A percentile compares a stretch with the other conserved stretches of the same genome.
These are phyloP conservation scores for Basipetospora sp. DNA, from an alignment of 2,329 filamentous ascomycete species.

Conservation along the genomic window DNA sequence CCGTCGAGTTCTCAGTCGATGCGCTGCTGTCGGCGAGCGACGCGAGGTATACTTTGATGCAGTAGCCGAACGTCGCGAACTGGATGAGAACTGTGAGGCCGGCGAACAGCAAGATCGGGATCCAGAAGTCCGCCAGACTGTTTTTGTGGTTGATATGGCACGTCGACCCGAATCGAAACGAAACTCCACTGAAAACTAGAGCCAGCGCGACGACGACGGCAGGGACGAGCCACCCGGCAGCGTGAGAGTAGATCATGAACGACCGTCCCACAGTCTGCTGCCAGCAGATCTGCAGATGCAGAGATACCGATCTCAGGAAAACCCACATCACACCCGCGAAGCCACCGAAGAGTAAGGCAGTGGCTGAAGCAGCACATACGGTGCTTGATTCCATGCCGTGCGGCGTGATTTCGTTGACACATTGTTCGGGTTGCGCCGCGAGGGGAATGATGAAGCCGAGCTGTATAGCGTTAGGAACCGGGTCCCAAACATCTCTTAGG, in stretches of 20 bases:
- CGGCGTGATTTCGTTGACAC: conserved; percentile 79
- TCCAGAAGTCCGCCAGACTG: conserved; percentile 77
- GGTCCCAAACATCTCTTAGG: no score
- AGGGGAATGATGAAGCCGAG: conserved; percentile 84
- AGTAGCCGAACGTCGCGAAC: conserved; percentile 76
- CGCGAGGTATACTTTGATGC: conserved; percentile 83
- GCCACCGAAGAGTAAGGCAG: conserved; percentile 73
- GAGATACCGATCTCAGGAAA: conserved; percentile 74
- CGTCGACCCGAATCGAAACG: conserved; percentile 78
- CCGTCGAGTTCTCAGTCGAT: conserved; percentile 54
- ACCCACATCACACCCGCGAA: conserved; percentile 79
- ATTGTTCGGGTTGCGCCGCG: conserved; percentile 63
- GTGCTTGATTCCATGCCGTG: conserved; percentile 74
- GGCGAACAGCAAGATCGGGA: conserved; percentile 67
- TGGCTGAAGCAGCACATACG: conserved; percentile 76
- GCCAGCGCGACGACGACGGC: conserved; percentile 59
- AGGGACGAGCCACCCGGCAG: conserved; percentile 72
- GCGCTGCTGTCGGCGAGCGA: conserved; percentile 60
- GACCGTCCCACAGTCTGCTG: conserved; percentile 73
- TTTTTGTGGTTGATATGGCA: conserved; percentile 90
- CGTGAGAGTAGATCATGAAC: conserved; percentile 78
- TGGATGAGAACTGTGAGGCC: conserved; percentile 66
- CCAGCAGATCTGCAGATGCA: conserved; percentile 98
- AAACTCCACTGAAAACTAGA: conserved; percentile 76
- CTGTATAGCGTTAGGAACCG: conserved; percentile 25